Conservation (phyloP, 2,329 filamentous ascomycete genomes). For the Trichoderma pleuroti region DNA sequence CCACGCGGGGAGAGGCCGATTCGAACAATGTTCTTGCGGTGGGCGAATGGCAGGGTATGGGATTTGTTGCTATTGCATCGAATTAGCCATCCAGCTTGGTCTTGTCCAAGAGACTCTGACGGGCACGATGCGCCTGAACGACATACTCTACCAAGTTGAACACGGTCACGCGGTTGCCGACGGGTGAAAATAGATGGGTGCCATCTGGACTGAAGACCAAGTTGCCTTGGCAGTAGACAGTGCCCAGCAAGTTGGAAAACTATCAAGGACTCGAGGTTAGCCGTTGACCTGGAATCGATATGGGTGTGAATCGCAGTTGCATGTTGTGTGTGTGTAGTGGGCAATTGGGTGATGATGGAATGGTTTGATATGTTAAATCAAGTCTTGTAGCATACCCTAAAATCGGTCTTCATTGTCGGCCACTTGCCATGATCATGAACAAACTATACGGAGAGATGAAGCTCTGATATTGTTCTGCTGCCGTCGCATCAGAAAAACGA, state of each 20-base stretch:
- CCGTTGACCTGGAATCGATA: background rate
- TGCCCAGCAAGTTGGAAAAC: constrained; percentile 98
- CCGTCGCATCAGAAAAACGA: constrained; percentile 21
- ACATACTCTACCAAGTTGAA: constrained; percentile 92
- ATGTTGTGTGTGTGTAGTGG: background rate
- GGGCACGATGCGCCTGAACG: background rate
- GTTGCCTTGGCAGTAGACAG: constrained; percentile 97
- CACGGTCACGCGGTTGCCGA: constrained; percentile 91
- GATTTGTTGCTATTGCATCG: constrained; percentile 68
- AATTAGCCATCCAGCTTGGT: constrained; percentile 32
- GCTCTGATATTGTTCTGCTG: background rate
- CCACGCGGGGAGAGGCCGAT: constrained; percentile 86
- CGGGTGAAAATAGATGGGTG: constrained; percentile 89
- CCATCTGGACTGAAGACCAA: constrained; percentile 95
- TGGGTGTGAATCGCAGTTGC: background rate
- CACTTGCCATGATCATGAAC: constrained; percentile 33
- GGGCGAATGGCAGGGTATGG: constrained; percentile 81
- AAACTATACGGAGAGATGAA: background rate
- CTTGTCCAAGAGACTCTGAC: background rate
- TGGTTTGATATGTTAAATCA: too few species aligned
- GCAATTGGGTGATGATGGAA: background rate
- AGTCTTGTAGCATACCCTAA: constrained; percentile 63
- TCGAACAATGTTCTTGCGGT: constrained; percentile 87
- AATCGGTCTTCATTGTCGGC: constrained; percentile 93
- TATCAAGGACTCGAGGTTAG: constrained; percentile 35